phyloP scores from a whole-genome alignment of 805 yeast species.

The Saccharomycopsis selenospora region DNA sequence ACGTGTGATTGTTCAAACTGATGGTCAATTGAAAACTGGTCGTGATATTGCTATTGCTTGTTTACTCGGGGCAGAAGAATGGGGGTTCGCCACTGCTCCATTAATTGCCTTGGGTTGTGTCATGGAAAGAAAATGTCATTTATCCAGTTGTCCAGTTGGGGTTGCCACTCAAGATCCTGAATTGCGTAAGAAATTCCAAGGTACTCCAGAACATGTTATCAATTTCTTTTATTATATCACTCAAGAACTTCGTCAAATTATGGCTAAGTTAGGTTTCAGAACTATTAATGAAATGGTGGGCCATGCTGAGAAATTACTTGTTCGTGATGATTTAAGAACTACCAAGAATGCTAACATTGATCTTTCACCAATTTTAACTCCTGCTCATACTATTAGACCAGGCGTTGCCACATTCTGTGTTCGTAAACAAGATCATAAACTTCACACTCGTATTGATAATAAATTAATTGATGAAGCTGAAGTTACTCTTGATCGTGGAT shows the following conservation, averaged over 20 bases:
- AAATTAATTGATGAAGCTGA: slow-evolving; percentile 95
- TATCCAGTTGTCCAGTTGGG: slow-evolving; percentile 95
- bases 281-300: slow-evolving; percentile 98
- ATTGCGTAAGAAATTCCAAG: slow-evolving; percentile 82
- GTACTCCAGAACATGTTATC: slow-evolving; percentile 97
- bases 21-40: slow-evolving; percentile 96
- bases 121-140: slow-evolving; percentile 91
- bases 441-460: slow-evolving; percentile 91
- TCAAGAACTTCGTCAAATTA: slow-evolving; percentile 81
- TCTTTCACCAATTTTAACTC: slow-evolving; percentile 87
- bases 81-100: slow-evolving; percentile 97
- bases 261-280: slow-evolving; percentile 94
- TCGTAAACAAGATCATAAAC: slow-evolving; percentile 87
- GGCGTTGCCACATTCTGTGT: slow-evolving; percentile 93
- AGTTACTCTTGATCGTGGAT: slow-evolving; percentile 89
- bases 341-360: slow-evolving; percentile 90
- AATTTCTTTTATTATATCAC: slow-evolving; percentile 94
- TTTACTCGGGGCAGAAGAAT: slow-evolving; percentile 94
- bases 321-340: slow-evolving; percentile 77
- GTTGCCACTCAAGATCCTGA: slow-evolving; percentile 98
- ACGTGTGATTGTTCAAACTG: slow-evolving; percentile 93
- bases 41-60: slow-evolving; percentile 96
- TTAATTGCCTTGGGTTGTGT: slow-evolving; percentile 96
- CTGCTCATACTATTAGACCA: slow-evolving; percentile 93
- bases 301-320: slow-evolving; percentile 82